Percentiles rank a stretch among this genome's conserved stretches.
Evolutionary conservation across 1,139 yeast species (phyloP).

Genomic region (Lodderomyces metapsilosis): DNA sequence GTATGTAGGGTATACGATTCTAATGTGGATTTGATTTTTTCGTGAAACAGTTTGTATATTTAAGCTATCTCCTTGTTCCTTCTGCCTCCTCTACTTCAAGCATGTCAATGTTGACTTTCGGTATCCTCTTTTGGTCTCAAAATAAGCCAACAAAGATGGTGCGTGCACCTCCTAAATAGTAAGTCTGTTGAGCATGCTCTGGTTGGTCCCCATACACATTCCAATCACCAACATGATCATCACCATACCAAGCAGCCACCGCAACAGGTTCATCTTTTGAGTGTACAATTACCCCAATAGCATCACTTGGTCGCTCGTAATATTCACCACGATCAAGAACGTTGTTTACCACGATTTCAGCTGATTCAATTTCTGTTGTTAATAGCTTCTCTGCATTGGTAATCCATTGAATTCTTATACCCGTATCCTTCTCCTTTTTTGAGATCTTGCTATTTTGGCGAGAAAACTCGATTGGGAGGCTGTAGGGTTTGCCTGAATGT

Average conservation of each 20-base stretch:
- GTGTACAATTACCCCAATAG: constrained; percentile 16
- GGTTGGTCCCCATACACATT: constrained; percentile 19
- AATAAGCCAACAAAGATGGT: constrained; percentile 15
- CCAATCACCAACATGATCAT: constrained; percentile 18
- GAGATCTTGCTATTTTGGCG: constrained; percentile 8
- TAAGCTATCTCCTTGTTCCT: too few species aligned
- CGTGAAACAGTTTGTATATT: too few species aligned
- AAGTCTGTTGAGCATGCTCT: constrained; percentile 12
- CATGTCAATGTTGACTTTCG: too few species aligned
- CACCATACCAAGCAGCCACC: constrained; percentile 22
- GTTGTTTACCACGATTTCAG: constrained; percentile 12
- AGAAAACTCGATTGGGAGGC: constrained; percentile 1
- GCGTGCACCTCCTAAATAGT: constrained; percentile 16
- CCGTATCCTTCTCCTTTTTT: constrained; percentile 6
- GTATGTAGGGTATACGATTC: not conserved
- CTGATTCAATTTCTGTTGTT: constrained; percentile 2
- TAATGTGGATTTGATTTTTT: too few species aligned
- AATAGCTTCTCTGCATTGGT: constrained; percentile 3
- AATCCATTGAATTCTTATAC: constrained; percentile 9
- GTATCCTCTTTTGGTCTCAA: not conserved
- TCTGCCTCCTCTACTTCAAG: too few species aligned
- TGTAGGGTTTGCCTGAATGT: constrained; percentile 4
- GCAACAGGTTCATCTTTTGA: constrained; percentile 20
- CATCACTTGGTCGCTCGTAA: constrained; percentile 13
- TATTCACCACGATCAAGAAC: constrained; percentile 18